Evolutionary conservation across 106 monocot species (phyloP).

Genomic region (Triglochin maritima): DNA sequence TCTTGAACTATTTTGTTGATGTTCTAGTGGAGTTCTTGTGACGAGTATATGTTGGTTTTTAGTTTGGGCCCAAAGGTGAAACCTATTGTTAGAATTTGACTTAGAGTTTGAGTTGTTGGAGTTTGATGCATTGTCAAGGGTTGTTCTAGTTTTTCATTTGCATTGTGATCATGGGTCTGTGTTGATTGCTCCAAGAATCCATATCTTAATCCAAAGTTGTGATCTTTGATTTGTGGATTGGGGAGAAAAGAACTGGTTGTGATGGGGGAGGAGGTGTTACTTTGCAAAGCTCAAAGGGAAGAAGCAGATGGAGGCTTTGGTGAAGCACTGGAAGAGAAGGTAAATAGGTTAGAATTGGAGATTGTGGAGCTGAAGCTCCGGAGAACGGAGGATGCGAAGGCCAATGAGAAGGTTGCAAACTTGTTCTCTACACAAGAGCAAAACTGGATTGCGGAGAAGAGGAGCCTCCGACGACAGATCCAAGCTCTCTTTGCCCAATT

Average conservation of each 20-base stretch:
- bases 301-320: background rate
- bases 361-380: constrained; percentile 34
- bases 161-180: background rate
- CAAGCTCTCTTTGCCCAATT: constrained; percentile 38
- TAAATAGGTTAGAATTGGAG: constrained; percentile 22
- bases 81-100: background rate
- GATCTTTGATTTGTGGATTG: background rate
- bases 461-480: constrained; percentile 41
- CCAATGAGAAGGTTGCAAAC: constrained; percentile 79
- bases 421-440: constrained; percentile 82
- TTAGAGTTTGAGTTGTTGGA: background rate
- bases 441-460: constrained; percentile 67
- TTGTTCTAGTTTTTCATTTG: background rate
- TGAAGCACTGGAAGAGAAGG: background rate
- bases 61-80: background rate
- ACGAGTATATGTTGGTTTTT: no score
- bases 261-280: background rate
- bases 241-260: background rate
- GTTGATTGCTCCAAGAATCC: background rate
- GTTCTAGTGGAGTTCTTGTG: no score
- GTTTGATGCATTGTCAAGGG: background rate
- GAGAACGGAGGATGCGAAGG: constrained; percentile 68
- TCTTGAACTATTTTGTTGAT: background rate
- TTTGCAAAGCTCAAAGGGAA: background rate
- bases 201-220: background rate